Evolutionary conservation across 1,284 basidiomycete genomes (phyloP).

Genomic region (Papiliotrema nemorosa): DNA sequence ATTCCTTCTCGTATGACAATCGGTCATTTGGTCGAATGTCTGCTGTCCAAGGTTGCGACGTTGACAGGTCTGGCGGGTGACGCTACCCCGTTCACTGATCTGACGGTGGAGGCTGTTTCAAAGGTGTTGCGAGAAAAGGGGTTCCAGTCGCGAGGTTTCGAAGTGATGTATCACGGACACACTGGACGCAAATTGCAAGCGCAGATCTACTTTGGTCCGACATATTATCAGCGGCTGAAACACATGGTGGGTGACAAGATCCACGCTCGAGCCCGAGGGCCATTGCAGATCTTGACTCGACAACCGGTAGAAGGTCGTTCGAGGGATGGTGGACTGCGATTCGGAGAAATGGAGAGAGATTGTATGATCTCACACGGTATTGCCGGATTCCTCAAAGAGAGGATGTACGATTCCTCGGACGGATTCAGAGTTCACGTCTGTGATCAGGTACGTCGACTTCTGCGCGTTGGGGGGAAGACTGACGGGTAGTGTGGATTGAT

Average conservation of each 20-base stretch:
- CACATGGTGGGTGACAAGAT: conserved; percentile 99
- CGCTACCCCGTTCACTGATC: conserved; percentile 96
- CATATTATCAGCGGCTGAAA: conserved; percentile 98
- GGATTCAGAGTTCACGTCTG: conserved; percentile 95
- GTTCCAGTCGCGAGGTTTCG: conserved; percentile 92
- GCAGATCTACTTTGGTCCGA: conserved; percentile 96
- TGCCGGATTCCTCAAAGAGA: conserved; percentile 93
- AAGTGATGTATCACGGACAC: conserved; percentile 99
- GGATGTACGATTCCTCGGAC: conserved; percentile 83
- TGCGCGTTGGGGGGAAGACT: not conserved
- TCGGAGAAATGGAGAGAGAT: conserved; percentile 97
- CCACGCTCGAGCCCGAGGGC: conserved; percentile 93
- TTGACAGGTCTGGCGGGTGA: conserved; percentile 95
- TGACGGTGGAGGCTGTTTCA: conserved; percentile 95
- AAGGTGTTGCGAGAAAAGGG: conserved; percentile 74
- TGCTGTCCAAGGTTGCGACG: conserved; percentile 93
- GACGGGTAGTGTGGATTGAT: conserved; percentile 76
- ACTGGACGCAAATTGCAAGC: conserved; percentile 96
- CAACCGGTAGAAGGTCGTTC: conserved; percentile 99
- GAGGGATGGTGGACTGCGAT: conserved; percentile 96
- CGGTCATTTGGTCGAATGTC: conserved; percentile 97
- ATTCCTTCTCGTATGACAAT: conserved; percentile 99
- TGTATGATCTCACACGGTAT: conserved; percentile 99
- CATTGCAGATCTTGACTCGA: conserved; percentile 94
- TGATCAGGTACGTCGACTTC: conserved; percentile 67